Percentiles rank a stretch among this genome's conserved stretches.
phyloP scores from a whole-genome alignment of 768 basidiomycete species.

The Podaxis pistillaris region DNA sequence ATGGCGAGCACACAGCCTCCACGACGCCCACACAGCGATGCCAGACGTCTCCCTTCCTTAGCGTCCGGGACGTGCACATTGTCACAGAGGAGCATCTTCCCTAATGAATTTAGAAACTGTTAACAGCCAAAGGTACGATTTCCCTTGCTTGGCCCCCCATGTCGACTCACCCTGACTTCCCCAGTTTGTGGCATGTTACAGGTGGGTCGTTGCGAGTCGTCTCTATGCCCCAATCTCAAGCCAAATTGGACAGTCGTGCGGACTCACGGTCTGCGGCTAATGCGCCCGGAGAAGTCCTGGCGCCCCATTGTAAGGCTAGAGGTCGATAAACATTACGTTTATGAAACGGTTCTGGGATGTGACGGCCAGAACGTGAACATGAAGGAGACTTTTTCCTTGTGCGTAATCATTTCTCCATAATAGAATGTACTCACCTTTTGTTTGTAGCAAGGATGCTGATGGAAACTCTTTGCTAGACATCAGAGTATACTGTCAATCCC shows the following conservation, averaged over 20 bases:
- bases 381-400: slow-evolving; percentile 54
- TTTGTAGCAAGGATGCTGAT: slow-evolving; percentile 40
- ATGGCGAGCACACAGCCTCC: neutral
- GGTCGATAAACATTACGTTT: slow-evolving; percentile 47
- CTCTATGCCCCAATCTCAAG: neutral
- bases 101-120: neutral
- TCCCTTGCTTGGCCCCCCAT: neutral
- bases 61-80: neutral
- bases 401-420: slow-evolving; percentile 22
- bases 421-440: neutral
- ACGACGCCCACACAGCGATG: neutral
- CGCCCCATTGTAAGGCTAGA: slow-evolving; percentile 61
- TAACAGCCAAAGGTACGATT: neutral
- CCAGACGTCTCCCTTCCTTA: neutral
- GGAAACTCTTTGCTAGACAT: slow-evolving; percentile 46
- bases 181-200: slow-evolving; percentile 34
- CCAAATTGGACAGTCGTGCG: slow-evolving; percentile 32
- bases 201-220: slow-evolving; percentile 17
- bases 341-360: slow-evolving; percentile 59
- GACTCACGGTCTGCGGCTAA: slow-evolving; percentile 40
- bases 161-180: neutral
- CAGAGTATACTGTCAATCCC: slow-evolving; percentile 54
- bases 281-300: slow-evolving; percentile 66
- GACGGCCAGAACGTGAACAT: slow-evolving; percentile 74
- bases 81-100: neutral